These are phyloP conservation scores for Pleurotus djamor DNA, from an alignment of 768 basidiomycete genomes.

Conservation along the genomic window DNA sequence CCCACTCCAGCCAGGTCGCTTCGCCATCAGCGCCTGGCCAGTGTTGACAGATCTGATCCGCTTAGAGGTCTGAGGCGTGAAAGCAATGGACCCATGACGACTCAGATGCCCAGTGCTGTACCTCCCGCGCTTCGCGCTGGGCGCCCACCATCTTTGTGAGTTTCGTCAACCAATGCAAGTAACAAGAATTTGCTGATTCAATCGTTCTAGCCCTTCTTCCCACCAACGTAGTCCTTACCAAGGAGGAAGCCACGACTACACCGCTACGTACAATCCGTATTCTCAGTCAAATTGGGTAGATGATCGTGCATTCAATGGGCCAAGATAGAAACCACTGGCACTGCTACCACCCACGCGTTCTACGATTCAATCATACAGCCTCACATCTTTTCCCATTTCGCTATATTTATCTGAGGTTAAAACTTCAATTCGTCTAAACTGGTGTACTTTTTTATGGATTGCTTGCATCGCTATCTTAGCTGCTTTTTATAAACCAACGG, in stretches of 20 bases:
- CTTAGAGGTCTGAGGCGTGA: slow-evolving; percentile 15
- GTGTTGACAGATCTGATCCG: slow-evolving; percentile 17
- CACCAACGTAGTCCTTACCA: slow-evolving; percentile 22
- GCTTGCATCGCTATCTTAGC: slow-evolving; percentile 2
- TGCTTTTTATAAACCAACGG: not conserved
- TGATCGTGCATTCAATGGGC: slow-evolving; percentile 38
- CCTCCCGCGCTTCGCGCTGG: slow-evolving; percentile 12
- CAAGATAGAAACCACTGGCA: not conserved
- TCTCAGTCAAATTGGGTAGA: slow-evolving; percentile 43
- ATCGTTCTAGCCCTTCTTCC: slow-evolving; percentile 24
- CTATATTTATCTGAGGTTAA: not conserved
- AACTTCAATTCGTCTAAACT: not conserved
- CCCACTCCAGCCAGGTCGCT: slow-evolving; percentile 9
- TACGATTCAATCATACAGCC: not conserved
- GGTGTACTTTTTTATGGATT: slow-evolving; percentile 3
- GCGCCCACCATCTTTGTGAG: slow-evolving; percentile 21
- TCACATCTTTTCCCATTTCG: not conserved
- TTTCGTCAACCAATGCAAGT: not conserved
- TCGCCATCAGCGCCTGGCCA: slow-evolving; percentile 16
- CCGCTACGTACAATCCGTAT: slow-evolving; percentile 25
- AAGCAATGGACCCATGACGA: slow-evolving; percentile 7
- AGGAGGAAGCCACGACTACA: slow-evolving; percentile 17
- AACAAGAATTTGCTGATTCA: slow-evolving; percentile 5
- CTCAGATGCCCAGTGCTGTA: slow-evolving; percentile 6
- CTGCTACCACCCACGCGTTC: not conserved